Conservation (phyloP, 1,139 yeast species). For the Kodamaea derodonti region DNA sequence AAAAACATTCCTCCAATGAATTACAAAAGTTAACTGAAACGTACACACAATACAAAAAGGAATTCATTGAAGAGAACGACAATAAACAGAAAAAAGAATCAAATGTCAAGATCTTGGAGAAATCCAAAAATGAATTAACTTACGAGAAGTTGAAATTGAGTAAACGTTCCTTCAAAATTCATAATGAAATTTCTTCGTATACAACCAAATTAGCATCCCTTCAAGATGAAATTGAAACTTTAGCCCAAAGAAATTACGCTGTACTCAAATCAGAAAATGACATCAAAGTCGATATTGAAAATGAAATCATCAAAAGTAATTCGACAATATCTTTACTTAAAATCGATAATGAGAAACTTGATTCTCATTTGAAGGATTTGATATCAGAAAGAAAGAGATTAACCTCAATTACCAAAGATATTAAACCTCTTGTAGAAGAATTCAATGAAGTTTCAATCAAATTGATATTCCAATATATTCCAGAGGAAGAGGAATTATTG, state of each 20-base stretch:
- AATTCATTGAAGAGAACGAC: constrained; percentile 32
- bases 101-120: constrained; percentile 33
- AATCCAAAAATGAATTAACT: constrained; percentile 26
- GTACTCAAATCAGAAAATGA: constrained; percentile 17
- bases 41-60: constrained; percentile 19
- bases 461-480: constrained; percentile 23
- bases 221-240: constrained; percentile 20
- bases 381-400: constrained; percentile 27
- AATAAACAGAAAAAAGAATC: constrained; percentile 27
- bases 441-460: constrained; percentile 10
- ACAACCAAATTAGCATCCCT: constrained; percentile 22
- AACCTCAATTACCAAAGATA: constrained; percentile 13
- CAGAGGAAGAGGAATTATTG: constrained; percentile 28
- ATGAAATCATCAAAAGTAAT: constrained; percentile 13
- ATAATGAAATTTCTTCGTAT: constrained; percentile 17
- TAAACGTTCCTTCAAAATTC: constrained; percentile 23
- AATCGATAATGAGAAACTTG: constrained; percentile 21
- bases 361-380: constrained; percentile 21
- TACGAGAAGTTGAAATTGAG: constrained; percentile 32
- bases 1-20: constrained; percentile 20
- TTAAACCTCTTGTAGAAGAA: constrained; percentile 28
- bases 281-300: constrained; percentile 19
- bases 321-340: constrained; percentile 14
- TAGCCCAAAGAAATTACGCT: constrained; percentile 23
- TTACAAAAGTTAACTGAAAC: constrained; percentile 19